A percentile compares a stretch with the other conserved stretches of the same genome.
phyloP scores from a whole-genome alignment of 768 basidiomycete species.

The Russula sp. region DNA sequence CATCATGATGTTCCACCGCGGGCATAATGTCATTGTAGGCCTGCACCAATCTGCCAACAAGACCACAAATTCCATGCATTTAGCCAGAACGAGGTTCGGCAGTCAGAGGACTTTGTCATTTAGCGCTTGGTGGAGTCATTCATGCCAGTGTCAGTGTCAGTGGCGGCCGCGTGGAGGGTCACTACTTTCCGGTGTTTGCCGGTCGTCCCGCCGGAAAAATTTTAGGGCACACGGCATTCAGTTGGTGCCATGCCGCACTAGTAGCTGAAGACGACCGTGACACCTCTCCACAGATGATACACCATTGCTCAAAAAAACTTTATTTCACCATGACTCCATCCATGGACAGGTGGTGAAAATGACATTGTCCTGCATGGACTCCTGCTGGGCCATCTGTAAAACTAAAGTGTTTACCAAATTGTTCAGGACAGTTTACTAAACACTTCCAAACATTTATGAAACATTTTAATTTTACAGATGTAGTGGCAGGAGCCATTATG shows the following conservation, averaged over 20 bases:
- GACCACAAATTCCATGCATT: neutral
- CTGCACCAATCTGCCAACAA: neutral
- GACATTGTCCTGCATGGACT: neutral
- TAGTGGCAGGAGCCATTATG: slow-evolving; percentile 28
- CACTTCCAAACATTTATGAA: neutral
- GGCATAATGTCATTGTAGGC: neutral
- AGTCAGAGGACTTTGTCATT: neutral
- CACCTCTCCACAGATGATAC: neutral
- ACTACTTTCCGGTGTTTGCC: neutral
- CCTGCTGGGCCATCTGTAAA: slow-evolving; percentile 39
- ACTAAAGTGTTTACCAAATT: neutral
- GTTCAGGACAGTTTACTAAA: neutral
- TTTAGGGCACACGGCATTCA: neutral
- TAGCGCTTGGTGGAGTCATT: neutral
- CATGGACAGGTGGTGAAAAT: neutral
- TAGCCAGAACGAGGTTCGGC: neutral
- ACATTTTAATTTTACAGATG: neutral
- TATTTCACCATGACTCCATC: neutral
- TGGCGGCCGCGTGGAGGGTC: too few relatives aligned
- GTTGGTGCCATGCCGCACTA: too few relatives aligned
- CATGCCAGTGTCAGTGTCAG: too few relatives aligned
- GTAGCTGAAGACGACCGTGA: too few relatives aligned
- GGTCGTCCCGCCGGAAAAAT: neutral
- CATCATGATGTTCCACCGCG: neutral
- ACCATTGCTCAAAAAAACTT: neutral